phyloP scores from a whole-genome alignment of 129 eudicot species.

The Helianthus annuus region DNA sequence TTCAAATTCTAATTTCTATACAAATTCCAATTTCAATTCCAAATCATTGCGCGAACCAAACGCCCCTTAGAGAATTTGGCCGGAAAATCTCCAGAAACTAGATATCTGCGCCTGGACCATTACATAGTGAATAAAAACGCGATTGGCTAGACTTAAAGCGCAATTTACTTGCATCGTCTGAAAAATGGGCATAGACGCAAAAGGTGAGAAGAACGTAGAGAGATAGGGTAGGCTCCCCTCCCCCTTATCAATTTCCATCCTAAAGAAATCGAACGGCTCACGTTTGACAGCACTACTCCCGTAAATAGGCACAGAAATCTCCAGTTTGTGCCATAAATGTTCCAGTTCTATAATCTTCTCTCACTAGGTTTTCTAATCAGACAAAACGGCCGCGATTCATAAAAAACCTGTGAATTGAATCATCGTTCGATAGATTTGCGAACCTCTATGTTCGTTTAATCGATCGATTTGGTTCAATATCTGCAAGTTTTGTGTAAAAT shows the following conservation, averaged over 20 bases:
- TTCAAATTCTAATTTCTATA: too few relatives aligned
- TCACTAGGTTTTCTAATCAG: constrained; percentile 25
- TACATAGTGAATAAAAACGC: too few relatives aligned
- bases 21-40: too few relatives aligned
- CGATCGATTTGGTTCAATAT: constrained; percentile 19
- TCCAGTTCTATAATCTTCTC: constrained; percentile 1
- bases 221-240: too few relatives aligned
- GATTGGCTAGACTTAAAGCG: too few relatives aligned
- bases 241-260: neutral
- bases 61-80: too few relatives aligned
- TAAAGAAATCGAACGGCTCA: constrained; percentile 16
- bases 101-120: too few relatives aligned
- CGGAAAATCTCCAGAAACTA: too few relatives aligned
- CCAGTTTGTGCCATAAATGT: constrained; percentile 23
- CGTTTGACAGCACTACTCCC: neutral
- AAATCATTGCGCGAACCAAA: too few relatives aligned
- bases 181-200: too few relatives aligned
- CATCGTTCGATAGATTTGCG: constrained; percentile 27
- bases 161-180: too few relatives aligned
- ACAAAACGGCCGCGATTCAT: constrained; percentile 1
- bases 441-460: constrained; percentile 23
- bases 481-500: neutral
- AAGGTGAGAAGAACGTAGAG: too few relatives aligned
- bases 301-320: neutral
- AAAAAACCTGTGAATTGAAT: constrained; percentile 7